Evolutionary conservation across 495 filamentous ascomycete species (phyloP), one percentile per base, ranked within the genome.

Genomic region (Penicillium bovifimosum): DNA sequence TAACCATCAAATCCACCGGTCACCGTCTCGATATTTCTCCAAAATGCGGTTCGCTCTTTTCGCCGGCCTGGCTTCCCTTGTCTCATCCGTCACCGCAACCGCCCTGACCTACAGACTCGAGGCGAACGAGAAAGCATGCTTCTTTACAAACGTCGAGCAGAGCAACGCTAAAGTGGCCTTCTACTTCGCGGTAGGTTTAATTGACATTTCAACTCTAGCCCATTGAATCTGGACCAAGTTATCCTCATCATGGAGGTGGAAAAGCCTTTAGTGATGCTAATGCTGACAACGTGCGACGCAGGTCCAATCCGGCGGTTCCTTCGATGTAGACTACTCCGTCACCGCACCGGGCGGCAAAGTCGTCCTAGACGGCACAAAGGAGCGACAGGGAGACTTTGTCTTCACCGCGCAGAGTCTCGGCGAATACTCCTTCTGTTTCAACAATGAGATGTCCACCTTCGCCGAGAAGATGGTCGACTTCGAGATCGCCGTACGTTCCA

Each of bases 401-500:
- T 99, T 99, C 68, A 96, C 95, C 2, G 95, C 93, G 5, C 87
- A 87, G 59, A 87, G 95, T 41, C 55, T 82, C n/a, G 95, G 95
- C 41, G 93, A 97, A 62, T 97, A 97, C 73, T 81, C 82, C 49
- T 96, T 97, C 72, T 99, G 95, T 80, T 97, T 99, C 76, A 86
- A 93, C 73, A 99, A 97, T 62, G 88, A 95, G 62, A 96, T 97
- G 88, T 93, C 88, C 60, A 97, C 92, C 2, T 96, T 93, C 62
- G 85, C 92, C 18, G 95, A 99, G 75, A 99, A 99, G 73, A 84
- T 92, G 72, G 91, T 99, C 47, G 93, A 99, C 67, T 97, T 99
- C 64, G 95, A 99, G 74, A 96, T 99, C 67, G 80, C 93, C 58
- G 93, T 96, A 75, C 54, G 87, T 73, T 32, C 10, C 44, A 28